Percentiles rank a stretch among this genome's conserved stretches.
phyloP scores from a whole-genome alignment of 805 yeast species.

The Candida sithepensis region DNA sequence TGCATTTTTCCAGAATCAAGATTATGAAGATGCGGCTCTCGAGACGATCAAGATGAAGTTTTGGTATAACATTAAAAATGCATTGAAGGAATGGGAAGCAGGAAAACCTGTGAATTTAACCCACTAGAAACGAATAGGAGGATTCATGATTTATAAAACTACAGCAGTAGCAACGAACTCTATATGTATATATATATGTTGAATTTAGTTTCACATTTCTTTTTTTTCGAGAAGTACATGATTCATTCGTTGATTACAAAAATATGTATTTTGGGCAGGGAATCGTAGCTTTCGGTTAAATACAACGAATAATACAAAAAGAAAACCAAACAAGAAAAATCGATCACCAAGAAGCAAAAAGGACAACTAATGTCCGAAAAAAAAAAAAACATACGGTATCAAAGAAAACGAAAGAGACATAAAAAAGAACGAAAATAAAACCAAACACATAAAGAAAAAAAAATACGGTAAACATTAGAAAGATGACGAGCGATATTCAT shows the following conservation, averaged over 20 bases:
- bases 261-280: no score
- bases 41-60: constrained; percentile 74
- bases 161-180: neutral
- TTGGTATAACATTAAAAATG: constrained; percentile 75
- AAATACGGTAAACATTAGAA: neutral
- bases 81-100: constrained; percentile 74
- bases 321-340: neutral
- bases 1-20: constrained; percentile 40
- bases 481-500: no score
- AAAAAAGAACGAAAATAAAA: neutral
- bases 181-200: neutral
- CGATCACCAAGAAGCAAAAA: neutral
- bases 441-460: neutral
- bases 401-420: no score
- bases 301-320: neutral
- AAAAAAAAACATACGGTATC: no score
- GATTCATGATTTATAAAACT: no score
- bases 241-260: no score
- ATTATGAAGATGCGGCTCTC: constrained; percentile 57
- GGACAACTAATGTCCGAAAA: neutral
- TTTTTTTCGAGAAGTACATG: no score
- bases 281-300: no score
- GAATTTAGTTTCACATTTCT: no score
- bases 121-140: constrained; percentile 30
- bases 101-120: constrained; percentile 63